phyloP scores from a whole-genome alignment of 805 yeast genomes.

The Cyberlindnera meyerae region DNA sequence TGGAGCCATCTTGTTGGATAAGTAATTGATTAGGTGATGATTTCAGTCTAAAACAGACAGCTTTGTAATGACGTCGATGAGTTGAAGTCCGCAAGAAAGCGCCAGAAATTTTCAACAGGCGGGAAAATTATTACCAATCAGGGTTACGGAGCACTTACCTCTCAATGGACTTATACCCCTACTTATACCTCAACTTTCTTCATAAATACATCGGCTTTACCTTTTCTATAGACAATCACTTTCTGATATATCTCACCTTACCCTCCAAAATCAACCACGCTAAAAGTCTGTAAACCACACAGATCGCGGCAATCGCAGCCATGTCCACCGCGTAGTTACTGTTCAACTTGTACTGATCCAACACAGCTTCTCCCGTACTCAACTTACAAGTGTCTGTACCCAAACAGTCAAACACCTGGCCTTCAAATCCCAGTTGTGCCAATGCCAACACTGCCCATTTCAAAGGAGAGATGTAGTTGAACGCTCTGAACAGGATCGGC shows the following conservation, averaged over 20 bases:
- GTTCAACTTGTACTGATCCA: conserved; percentile 43
- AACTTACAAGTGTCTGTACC: conserved; percentile 44
- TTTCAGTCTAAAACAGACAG: too few relatives aligned
- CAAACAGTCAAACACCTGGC: conserved; percentile 47
- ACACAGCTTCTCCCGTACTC: conserved; percentile 49
- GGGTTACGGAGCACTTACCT: not conserved
- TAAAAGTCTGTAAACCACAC: conserved; percentile 14
- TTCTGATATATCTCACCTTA: conserved; percentile 7
- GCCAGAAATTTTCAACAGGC: conserved; percentile 1
- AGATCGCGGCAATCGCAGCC: conserved; percentile 13
- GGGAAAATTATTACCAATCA: too few relatives aligned
- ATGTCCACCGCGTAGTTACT: conserved; percentile 16
- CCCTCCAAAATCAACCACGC: conserved; percentile 12
- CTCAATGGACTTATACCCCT: too few relatives aligned
- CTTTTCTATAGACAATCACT: not conserved
- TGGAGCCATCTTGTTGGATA: conserved; percentile 31
- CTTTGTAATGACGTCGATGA: too few relatives aligned
- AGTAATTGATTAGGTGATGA: too few relatives aligned
- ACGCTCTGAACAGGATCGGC: conserved; percentile 61
- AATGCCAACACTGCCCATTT: conserved; percentile 63
- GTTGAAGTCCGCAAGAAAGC: too few relatives aligned
- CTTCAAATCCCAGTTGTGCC: conserved; percentile 53
- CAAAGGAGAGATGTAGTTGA: conserved; percentile 72
- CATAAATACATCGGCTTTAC: too few relatives aligned
- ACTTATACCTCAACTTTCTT: too few relatives aligned